These are phyloP conservation scores for Calonectria multiphialidica DNA, from an alignment of 2,329 filamentous ascomycete genomes.

Conservation along the genomic window DNA sequence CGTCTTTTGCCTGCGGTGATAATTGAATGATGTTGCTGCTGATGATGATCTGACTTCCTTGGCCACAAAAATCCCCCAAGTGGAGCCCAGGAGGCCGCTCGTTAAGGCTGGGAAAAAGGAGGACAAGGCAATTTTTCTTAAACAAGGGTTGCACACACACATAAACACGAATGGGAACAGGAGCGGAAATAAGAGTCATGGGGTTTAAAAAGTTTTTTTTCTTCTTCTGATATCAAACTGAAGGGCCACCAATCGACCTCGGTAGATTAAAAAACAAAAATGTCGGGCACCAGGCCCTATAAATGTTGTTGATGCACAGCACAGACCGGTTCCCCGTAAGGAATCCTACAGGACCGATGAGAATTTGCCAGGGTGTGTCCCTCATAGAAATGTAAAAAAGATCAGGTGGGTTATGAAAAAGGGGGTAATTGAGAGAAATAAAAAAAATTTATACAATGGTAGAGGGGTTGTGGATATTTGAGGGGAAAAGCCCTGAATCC, in stretches of 20 bases:
- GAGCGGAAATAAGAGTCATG: not conserved
- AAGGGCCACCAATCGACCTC: conserved; percentile 16
- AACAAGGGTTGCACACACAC: not conserved
- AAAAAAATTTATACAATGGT: conserved; percentile 14
- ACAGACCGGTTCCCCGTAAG: conserved; percentile 24
- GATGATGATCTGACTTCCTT: conserved; percentile 14
- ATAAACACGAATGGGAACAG: not conserved
- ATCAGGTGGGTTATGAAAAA: conserved; percentile 24
- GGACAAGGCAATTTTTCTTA: not conserved
- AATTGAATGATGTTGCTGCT: not conserved
- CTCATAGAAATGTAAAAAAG: conserved; percentile 14
- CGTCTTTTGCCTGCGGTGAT: not conserved
- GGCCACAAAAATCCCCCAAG: not conserved
- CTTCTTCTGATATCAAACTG: conserved; percentile 4
- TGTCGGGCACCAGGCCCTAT: conserved; percentile 39
- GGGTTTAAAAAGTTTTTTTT: not conserved
- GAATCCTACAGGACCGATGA: conserved; percentile 29
- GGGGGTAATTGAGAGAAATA: conserved; percentile 20
- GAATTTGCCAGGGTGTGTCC: conserved; percentile 30
- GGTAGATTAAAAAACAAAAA: not conserved
- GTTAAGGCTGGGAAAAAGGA: not conserved
- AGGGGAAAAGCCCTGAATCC: conserved; percentile 7
- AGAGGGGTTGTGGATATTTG: conserved; percentile 1
- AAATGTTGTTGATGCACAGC: conserved; percentile 29
- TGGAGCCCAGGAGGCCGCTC: not conserved